Evolutionary conservation across 2,329 filamentous ascomycete species (phyloP), one percentile per base, ranked within the genome.

Genomic region (Paraphaeosphaeria minitans): DNA sequence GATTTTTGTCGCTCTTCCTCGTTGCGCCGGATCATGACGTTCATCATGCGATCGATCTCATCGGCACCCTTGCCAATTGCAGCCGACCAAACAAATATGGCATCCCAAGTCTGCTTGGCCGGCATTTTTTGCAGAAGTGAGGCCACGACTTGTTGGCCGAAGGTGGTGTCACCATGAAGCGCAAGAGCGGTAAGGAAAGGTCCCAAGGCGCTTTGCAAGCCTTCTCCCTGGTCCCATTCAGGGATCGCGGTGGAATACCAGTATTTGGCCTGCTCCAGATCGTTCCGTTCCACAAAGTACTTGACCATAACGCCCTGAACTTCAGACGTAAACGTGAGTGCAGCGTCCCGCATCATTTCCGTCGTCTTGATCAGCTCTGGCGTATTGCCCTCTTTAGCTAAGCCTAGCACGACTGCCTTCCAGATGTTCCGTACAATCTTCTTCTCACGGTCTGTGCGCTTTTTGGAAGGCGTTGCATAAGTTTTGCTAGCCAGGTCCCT

Each of bases 71-170:
- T 90, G 21, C 88, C 90, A 55, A 87, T 85, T 8, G 89, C 83
- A 13, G 90, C 87, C 31, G 91, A 89, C 87, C 90, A 93, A 53
- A 91, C 85, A 45, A 95, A 84, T 13, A 92, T 80, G 13, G 88
- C 83, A 69, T 95, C 89, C 87, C 90, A 92, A 22, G 84, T 83
- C 33, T 81, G 76, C 62, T 89, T 87, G 39, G 64, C 60, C 0
- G 66, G 71, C 45, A 64, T 66, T 1, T 58, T 59, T 52, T 71
- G 71, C 1, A 78, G 66, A 45, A 83, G 61, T 13, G 74, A 76
- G 19, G 70, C 64, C 13, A 77, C 66, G 1, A 75, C 58, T 85
- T 82, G 55, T 85, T 81, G 53, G 12, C 74, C 74, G 53, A 69
- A 75, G 0, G 61, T 46, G 9, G 70, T 53, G 54, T 77, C 72